Evolutionary conservation across 225 moss, liverwort and hornwort species (phyloP), one percentile per base, ranked within the genome.

Genomic region (Sphagnum tenellum): DNA sequence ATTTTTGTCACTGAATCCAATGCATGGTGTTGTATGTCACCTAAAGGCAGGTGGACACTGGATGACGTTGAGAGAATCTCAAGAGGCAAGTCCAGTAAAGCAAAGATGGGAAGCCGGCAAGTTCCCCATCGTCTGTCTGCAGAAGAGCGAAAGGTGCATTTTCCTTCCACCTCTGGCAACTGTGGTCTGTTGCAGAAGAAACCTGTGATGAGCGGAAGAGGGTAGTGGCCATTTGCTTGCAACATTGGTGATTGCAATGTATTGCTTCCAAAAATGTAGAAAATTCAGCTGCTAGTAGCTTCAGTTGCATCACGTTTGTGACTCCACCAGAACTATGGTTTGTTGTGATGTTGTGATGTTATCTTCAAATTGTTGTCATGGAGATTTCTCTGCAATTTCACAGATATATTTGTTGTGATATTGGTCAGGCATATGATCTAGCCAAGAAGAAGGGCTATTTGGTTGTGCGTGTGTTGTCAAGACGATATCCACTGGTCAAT

Each of bases 31-130:
- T 52, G 52, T 9, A 9, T 59, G 44, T 70, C 60, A 46, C 61
- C 50, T 73, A 69, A 86, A 85, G 81, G 79, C 75, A 94, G 91
- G 82, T 84, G 83, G 84, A 89, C 77, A 60, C 66, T 94, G 77
- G 94, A 94, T 75, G 94, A 94, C 62, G 89, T 94, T 14, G 94
- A 94, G 77, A 88, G 91, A 55, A 75, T 94, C 67, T 91, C 89
- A 3, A 87, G 87, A 66, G 89, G 94, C 11, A 89, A 75, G 60
- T 75, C 94, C 13, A 91, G 89, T 55, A 94, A 91, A 79, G 78
- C 87, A 0, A 91, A 91, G 75, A 83, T 77, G 47, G 94, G 94
- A 53, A 94, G 91, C 61, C 79, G 94, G 6, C 75, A 83, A 64
- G 89, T 94, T 58, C 94, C 94, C 2, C 94, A 94, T 62, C 91